Conservation (phyloP, 257 asterid species). For the Echites panduratus region DNA sequence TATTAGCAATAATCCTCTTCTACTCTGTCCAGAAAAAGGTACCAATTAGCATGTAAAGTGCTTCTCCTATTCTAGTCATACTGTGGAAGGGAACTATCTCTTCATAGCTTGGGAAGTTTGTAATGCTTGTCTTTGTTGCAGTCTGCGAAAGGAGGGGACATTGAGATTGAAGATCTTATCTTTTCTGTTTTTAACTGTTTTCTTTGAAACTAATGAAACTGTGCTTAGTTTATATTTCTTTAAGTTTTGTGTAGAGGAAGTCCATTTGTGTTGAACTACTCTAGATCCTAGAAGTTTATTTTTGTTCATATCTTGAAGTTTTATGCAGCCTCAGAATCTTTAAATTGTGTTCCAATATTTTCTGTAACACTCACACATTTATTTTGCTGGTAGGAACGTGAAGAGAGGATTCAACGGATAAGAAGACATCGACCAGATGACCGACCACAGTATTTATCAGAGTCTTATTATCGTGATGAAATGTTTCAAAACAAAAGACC, state of each 20-base stretch:
- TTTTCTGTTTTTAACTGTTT: neutral
- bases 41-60: neutral
- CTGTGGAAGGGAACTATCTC: neutral
- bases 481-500: conserved; percentile 56
- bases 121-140: neutral
- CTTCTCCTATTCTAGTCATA: neutral
- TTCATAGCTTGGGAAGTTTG: neutral
- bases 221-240: neutral
- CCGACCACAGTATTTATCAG: conserved; percentile 50
- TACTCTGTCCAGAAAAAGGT: neutral
- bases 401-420: conserved; percentile 67
- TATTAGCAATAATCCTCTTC: neutral
- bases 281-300: neutral
- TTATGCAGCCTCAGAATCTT: neutral
- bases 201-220: neutral
- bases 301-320: neutral
- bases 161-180: neutral
- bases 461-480: conserved; percentile 44
- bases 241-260: neutral
- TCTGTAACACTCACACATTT: neutral
- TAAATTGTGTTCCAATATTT: neutral
- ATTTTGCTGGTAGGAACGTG: conserved; percentile 60
- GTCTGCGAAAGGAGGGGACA: neutral
- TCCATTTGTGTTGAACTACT: neutral
- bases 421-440: conserved; percentile 66